Evolutionary conservation across 352 stramenopile species (phyloP), one percentile per base, ranked within the genome.

Genomic region (Phytophthora pistaciae): DNA sequence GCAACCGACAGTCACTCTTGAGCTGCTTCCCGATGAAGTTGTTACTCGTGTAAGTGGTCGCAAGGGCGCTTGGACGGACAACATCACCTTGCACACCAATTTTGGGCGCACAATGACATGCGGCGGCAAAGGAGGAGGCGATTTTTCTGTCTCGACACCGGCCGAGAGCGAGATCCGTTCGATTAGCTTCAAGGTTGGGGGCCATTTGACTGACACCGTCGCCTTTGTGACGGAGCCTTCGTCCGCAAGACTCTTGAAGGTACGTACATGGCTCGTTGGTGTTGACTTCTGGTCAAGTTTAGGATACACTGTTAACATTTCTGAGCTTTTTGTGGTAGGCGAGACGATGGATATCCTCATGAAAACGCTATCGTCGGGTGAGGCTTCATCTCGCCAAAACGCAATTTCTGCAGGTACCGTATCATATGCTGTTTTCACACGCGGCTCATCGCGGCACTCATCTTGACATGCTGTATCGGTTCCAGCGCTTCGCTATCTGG

Each of bases 51-150:
- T 95, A 13, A 73, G 72, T 56, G 89, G 89, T 14, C 80, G 84
- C 2, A 93, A 92, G 33, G 89, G 89, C 7, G 87, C 86, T 52
- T 96, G 89, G 89, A 94, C 71, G 3, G 89, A 96, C 53, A 76
- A 62, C 20, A 56, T 96, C n/a, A 64, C 63, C 1, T 36, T 96
- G 11, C 61, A 77, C 27, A 96, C 89, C 36, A 96, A 81, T 60
- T 93, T 93, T 69, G 85, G 80, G 1, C 89, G 87, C 6, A 63
- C 64, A 0, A 20, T 92, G 5, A 72, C 56, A 0, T 93, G 82
- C 36, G 89, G 89, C 29, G 87, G 89, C 4, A 84, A 67, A 33
- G 89, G 87, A 11, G 89, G 89, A 4, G 77, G 74, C 2, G 75
- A 82, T 3, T 96, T 96, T 67, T 53, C 58, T 3, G 64, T 94